Base-by-base conservation (phyloP, 2,329 filamentous ascomycete species). In the Fusarium tuaranense region DNA sequence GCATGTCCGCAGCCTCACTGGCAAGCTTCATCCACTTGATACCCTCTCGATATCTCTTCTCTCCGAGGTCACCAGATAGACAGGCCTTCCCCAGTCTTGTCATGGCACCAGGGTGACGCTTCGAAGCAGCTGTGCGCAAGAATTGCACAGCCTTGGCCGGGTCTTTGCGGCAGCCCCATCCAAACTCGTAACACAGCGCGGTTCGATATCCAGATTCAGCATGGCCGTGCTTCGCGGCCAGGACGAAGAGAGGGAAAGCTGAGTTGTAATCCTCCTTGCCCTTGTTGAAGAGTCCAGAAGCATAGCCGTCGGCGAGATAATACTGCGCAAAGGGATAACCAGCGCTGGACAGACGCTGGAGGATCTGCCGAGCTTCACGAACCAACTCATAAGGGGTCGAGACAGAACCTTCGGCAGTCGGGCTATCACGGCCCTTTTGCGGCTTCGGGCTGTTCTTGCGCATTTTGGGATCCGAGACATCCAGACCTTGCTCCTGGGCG, bases 251-350 rank as follows among this genome's bases (percentile, higher is more conserved):
- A 10, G 95, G 93, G 80, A 98, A 98, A 0, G 97, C 95, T 46
- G 94, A 92, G 80, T 95, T 94, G 81, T 97, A 93, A 81, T 99
- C 97, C 79, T 95, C 92, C 81, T 96, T 97, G 71, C 95, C 94
- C 83, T 98, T 98, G 85, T 92, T 97, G 84, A 99, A 98, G 27
- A 99, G 87, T 1, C 97, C 97, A 7, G 96, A 98, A 3, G 95
- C 94, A 81, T 94, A 98, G 2, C 97, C 97, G 81, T 99, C 97
- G 22, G 92, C 97, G 14, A 99, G 91, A 82, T 98, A 98, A 85
- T 99, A 99, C 82, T 99, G 97, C 5, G 97, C 97, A 83, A 98
- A 98, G 1, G 97, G 97, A 82, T 98, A 98, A 55, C 95, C 95
- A 68, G 92, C 92, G 83, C 95, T 96, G 20, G 95, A 89, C 62